Evolutionary conservation across 192 early-diverging fungal genomes (phyloP).

Genomic region (Rhizoclosmatium sp.): DNA sequence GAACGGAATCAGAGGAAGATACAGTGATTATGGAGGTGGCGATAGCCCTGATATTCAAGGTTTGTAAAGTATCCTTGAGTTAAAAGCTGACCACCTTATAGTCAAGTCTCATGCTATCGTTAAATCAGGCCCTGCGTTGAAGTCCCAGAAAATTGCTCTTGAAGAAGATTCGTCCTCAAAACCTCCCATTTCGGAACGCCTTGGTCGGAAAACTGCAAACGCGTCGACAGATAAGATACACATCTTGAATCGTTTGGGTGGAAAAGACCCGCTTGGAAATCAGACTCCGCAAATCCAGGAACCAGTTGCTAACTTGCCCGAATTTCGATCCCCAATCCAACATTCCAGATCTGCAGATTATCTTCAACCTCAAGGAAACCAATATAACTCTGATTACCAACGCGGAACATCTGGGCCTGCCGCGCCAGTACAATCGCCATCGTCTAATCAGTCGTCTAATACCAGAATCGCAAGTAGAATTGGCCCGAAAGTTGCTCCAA

Average conservation of each 20-base stretch:
- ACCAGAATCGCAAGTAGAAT: too few species aligned
- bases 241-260: neutral
- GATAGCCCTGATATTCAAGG: neutral
- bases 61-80: neutral
- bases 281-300: too few species aligned
- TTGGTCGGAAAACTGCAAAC: neutral
- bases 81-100: neutral
- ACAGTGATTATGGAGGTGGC: neutral
- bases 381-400: too few species aligned
- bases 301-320: too few species aligned
- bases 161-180: neutral
- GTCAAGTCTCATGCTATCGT: neutral
- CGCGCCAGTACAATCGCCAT: too few species aligned
- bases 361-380: too few species aligned
- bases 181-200: neutral
- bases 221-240: too few species aligned
- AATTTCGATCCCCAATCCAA: too few species aligned
- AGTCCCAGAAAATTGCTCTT: neutral
- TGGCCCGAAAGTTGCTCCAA: too few species aligned
- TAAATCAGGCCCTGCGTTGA: neutral
- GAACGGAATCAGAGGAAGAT: neutral
- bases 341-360: too few species aligned
- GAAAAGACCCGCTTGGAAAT: neutral
- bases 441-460: too few species aligned
- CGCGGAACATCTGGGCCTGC: too few species aligned